A percentile compares a stretch with the other conserved stretches of the same genome.
Conservation (phyloP, 2,329 filamentous ascomycete genomes). For the Falciphora oryzae region DNA sequence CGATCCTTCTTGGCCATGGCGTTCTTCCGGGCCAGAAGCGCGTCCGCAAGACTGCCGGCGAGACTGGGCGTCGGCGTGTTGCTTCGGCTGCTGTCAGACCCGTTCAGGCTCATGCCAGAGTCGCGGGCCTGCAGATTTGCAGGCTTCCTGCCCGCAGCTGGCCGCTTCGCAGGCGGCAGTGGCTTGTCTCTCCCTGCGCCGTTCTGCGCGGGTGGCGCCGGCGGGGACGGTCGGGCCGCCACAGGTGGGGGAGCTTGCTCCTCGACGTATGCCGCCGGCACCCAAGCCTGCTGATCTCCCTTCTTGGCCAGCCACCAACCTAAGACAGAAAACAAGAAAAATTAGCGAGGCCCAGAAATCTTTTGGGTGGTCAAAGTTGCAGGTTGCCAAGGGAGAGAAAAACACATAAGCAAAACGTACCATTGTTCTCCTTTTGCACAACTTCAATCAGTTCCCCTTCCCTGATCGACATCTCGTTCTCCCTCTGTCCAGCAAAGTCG, state of each 20-base stretch:
- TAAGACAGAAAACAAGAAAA: constrained; percentile 31
- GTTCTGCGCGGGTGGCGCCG: constrained; percentile 48
- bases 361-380: no score
- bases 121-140: constrained; percentile 66
- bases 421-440: constrained; percentile 91
- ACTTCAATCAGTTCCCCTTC: constrained; percentile 81
- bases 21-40: constrained; percentile 68
- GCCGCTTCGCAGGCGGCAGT: constrained; percentile 74
- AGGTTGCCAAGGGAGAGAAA: neutral
- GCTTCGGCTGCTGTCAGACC: constrained; percentile 57
- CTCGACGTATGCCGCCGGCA: constrained; percentile 89
- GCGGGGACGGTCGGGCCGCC: constrained; percentile 57
- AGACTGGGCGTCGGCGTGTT: constrained; percentile 67
- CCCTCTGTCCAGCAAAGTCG: constrained; percentile 78
- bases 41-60: constrained; percentile 70
- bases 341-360: constrained; percentile 1
- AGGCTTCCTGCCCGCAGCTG: constrained; percentile 66
- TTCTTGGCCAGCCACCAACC: constrained; percentile 96
- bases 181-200: constrained; percentile 33
- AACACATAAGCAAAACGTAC: constrained; percentile 39
- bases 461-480: constrained; percentile 76
- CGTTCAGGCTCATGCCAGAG: constrained; percentile 58
- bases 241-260: constrained; percentile 61
- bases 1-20: constrained; percentile 69
- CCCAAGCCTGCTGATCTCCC: constrained; percentile 72